Evolutionary conservation across 441 rosid genomes (phyloP).

Genomic region (Corymbia calophylla): DNA sequence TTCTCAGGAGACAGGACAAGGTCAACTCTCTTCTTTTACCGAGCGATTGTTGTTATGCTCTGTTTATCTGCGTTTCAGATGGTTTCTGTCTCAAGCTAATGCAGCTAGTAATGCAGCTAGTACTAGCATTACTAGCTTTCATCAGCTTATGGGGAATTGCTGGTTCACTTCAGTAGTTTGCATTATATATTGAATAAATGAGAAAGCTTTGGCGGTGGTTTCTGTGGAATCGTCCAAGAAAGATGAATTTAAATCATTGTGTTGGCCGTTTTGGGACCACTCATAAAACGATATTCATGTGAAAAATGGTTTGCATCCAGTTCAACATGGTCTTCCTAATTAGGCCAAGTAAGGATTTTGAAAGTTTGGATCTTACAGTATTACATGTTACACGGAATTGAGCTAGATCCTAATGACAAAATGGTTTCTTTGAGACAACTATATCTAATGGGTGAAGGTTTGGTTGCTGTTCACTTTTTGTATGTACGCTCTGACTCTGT

Average conservation of each 20-base stretch:
- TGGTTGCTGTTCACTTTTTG: neutral
- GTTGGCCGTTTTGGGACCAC: neutral
- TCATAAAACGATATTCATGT: neutral
- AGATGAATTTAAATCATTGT: neutral
- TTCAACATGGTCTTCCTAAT: neutral
- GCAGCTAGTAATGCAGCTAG: neutral
- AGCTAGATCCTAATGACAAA: neutral
- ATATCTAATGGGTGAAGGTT: neutral
- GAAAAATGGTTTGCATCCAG: neutral
- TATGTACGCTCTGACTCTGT: neutral
- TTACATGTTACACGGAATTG: neutral
- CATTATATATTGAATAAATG: neutral
- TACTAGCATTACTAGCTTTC: neutral
- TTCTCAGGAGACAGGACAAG: slow-evolving; percentile 87
- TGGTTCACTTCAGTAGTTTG: neutral
- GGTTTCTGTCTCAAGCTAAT: neutral
- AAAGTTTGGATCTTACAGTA: neutral
- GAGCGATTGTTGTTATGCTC: neutral
- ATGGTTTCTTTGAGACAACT: neutral
- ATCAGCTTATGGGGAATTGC: neutral
- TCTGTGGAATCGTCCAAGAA: neutral
- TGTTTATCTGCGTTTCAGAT: neutral
- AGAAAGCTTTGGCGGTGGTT: neutral
- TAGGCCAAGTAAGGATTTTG: neutral
- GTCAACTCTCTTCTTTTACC: slow-evolving; percentile 16